A percentile compares a stretch with the other conserved stretches of the same genome.
These are phyloP conservation scores for Colletotrichum liaoningense DNA, from an alignment of 2,329 filamentous ascomycete species.

Conservation along the genomic window DNA sequence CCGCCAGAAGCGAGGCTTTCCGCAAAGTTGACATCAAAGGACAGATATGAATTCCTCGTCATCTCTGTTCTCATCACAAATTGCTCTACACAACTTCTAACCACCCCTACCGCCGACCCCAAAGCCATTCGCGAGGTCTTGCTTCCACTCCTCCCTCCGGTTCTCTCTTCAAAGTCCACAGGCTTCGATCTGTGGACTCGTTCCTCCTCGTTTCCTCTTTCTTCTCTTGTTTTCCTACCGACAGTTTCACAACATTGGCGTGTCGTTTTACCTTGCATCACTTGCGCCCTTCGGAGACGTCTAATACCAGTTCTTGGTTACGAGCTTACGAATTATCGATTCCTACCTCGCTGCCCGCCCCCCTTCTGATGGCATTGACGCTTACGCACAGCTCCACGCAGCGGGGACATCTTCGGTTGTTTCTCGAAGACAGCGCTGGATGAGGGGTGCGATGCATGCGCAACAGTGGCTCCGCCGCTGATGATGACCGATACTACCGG, in stretches of 20 bases:
- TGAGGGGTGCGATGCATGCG: neutral
- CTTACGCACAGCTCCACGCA: constrained; percentile 32
- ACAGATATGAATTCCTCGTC: constrained; percentile 75
- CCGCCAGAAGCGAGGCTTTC: constrained; percentile 79
- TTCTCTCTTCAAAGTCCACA: neutral
- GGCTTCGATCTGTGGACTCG: neutral
- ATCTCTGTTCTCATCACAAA: constrained; percentile 24
- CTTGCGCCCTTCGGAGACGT: constrained; percentile 13
- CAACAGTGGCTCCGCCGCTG: neutral
- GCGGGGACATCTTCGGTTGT: constrained; percentile 2
- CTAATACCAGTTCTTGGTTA: constrained; percentile 16
- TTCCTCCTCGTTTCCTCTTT: constrained; percentile 17
- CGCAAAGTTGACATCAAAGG: constrained; percentile 95
- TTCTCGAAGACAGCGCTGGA: neutral
- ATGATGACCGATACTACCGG: neutral
- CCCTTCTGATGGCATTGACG: constrained; percentile 19
- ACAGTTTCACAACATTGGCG: constrained; percentile 22
- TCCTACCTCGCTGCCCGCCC: constrained; percentile 1
- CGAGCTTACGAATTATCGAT: constrained; percentile 21
- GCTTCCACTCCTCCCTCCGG: neutral
- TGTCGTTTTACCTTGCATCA: constrained; percentile 22
- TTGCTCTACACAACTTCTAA: constrained; percentile 23
- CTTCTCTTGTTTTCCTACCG: constrained; percentile 27
- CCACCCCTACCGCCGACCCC: neutral
- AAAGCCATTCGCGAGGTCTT: neutral